Conservation (phyloP, 225 moss, liverwort and hornwort species). For the Asterella californica region DNA sequence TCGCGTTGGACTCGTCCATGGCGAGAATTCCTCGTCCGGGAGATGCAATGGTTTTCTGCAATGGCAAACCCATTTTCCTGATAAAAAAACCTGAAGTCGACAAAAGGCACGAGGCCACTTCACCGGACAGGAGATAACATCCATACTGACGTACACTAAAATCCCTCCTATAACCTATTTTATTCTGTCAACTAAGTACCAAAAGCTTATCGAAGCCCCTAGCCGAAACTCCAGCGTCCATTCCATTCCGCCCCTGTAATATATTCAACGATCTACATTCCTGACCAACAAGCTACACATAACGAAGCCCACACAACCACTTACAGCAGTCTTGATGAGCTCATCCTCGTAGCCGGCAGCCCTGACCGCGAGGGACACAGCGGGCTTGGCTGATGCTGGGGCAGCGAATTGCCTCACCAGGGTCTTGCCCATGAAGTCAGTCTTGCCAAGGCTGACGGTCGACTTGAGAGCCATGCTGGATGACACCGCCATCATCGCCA, state of each 20-base stretch:
- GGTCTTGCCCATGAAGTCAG: conserved; percentile 41
- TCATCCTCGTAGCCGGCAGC: conserved; percentile 46
- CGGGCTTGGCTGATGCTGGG: conserved; percentile 1
- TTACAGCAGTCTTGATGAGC: conserved; percentile 50
- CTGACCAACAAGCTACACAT: not conserved
- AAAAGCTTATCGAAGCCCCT: not conserved
- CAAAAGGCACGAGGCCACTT: not conserved
- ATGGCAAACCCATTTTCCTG: not conserved
- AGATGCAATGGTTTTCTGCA: conserved; percentile 40
- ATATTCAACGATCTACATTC: not conserved
- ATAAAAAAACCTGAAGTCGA: not conserved
- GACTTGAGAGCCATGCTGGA: conserved; percentile 32
- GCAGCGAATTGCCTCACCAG: conserved; percentile 21
- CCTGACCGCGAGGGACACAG: conserved; percentile 17
- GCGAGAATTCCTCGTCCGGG: conserved; percentile 52
- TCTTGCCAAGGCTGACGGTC: conserved; percentile 29
- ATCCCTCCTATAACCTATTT: not conserved
- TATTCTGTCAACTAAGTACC: not conserved
- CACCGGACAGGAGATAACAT: not conserved
- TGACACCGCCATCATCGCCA: conserved; percentile 43
- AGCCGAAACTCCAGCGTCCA: too few relatives aligned
- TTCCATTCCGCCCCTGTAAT: not conserved
- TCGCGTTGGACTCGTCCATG: conserved; percentile 58
- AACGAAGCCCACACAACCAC: not conserved
- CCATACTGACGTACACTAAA: too few relatives aligned